Evolutionary conservation across 1,139 yeast genomes (phyloP).

Genomic region (Taphrina confusa): DNA sequence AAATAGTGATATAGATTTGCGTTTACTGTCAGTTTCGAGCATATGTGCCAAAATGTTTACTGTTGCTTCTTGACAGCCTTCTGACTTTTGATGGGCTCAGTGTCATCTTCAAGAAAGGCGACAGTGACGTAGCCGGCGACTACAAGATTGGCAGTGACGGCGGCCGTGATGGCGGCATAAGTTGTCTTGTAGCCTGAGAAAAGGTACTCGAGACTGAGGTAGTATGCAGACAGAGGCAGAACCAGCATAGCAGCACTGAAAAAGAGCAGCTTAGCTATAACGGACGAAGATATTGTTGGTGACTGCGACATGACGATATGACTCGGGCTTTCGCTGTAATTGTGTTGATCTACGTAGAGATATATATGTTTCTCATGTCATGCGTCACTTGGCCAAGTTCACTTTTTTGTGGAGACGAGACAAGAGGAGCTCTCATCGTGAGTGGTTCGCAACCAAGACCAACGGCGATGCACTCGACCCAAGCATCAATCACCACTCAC

Average conservation of each 20-base stretch:
- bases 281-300: slow-evolving; percentile 11
- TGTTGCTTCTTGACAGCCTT: slow-evolving; percentile 6
- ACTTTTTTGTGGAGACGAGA: no score
- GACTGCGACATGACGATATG: not conserved
- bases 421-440: no score
- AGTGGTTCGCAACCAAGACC: no score
- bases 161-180: slow-evolving; percentile 75
- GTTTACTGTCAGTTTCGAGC: no score
- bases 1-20: no score
- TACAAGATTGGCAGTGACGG: slow-evolving; percentile 82
- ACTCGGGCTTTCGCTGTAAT: no score
- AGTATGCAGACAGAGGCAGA: slow-evolving; percentile 74
- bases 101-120: slow-evolving; percentile 75
- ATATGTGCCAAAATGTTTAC: no score
- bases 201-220: slow-evolving; percentile 53
- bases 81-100: not conserved
- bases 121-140: slow-evolving; percentile 80
- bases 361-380: no score
- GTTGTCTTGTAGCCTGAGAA: slow-evolving; percentile 33
- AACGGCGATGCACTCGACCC: no score
- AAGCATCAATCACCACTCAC: no score
- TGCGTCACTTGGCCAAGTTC: no score
- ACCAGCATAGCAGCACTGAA: slow-evolving; percentile 89
- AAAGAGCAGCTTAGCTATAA: slow-evolving; percentile 43
- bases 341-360: no score